Evolutionary conservation across 129 eudicot genomes (phyloP).

Genomic region (Glebionis coronaria): DNA sequence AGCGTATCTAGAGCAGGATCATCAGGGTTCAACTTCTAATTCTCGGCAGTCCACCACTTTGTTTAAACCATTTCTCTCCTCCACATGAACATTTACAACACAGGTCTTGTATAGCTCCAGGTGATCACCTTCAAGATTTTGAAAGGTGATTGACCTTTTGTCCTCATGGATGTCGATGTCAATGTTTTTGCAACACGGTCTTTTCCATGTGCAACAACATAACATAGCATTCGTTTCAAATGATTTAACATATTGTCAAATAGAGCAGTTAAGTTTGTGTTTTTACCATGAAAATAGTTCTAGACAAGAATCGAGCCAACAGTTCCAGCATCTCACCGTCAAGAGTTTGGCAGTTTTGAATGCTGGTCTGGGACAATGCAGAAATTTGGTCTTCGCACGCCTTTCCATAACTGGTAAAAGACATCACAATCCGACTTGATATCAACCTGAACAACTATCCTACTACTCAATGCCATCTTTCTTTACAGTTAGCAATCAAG

Average conservation of each 20-base stretch:
- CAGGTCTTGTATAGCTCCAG: slow-evolving; percentile 27
- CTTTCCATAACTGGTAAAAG: slow-evolving; percentile 34
- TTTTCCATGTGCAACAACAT: slow-evolving; percentile 23
- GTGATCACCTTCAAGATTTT: slow-evolving; percentile 21
- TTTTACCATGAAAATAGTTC: slow-evolving; percentile 41
- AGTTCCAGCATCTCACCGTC: slow-evolving; percentile 37
- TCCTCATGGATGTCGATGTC: slow-evolving; percentile 24
- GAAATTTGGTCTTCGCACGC: slow-evolving; percentile 28
- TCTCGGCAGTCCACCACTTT: slow-evolving; percentile 27
- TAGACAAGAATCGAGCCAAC: slow-evolving; percentile 31
- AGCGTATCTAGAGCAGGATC: slow-evolving; percentile 26
- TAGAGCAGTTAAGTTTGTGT: neutral
- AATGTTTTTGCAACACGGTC: slow-evolving; percentile 17
- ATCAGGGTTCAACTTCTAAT: slow-evolving; percentile 22
- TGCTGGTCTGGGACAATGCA: slow-evolving; percentile 20
- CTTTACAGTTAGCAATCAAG: no score
- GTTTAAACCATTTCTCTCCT: slow-evolving; percentile 13
- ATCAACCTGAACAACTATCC: neutral
- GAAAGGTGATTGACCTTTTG: slow-evolving; percentile 21
- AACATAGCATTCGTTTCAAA: no score
- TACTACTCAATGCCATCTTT: slow-evolving; percentile 13
- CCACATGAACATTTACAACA: slow-evolving; percentile 23
- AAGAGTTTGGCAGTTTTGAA: slow-evolving; percentile 37
- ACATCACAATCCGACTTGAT: slow-evolving; percentile 30
- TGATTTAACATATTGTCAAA: neutral